These are phyloP conservation scores for Lippia alba DNA, from an alignment of 305 asterid species.

Conservation along the genomic window DNA sequence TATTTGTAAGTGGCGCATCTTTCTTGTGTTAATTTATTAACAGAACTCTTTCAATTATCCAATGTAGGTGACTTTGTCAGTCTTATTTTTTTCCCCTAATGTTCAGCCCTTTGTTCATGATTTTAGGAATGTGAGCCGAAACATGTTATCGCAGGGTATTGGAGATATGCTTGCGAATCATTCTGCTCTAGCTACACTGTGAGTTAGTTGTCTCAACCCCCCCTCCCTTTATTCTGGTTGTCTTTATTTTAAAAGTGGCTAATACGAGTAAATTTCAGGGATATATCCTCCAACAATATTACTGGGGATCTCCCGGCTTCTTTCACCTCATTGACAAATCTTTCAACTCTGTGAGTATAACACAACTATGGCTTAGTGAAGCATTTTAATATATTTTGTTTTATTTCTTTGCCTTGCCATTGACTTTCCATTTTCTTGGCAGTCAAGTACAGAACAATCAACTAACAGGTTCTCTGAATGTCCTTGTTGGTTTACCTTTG, in stretches of 20 bases:
- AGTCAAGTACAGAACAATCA: constrained; percentile 81
- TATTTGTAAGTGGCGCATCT: constrained; percentile 70
- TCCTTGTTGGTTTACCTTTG: constrained; percentile 77
- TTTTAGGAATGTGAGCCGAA: constrained; percentile 80
- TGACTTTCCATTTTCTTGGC: constrained; percentile 44
- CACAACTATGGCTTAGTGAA: constrained; percentile 20
- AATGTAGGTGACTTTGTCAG: constrained; percentile 31
- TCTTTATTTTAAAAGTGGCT: constrained; percentile 19
- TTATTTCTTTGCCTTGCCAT: constrained; percentile 28
- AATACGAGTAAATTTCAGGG: constrained; percentile 60
- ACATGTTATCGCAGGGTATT: constrained; percentile 65
- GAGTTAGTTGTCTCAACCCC: constrained; percentile 43
- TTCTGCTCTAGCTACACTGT: constrained; percentile 69
- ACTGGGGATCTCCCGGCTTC: constrained; percentile 90
- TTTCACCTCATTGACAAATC: constrained; percentile 69
- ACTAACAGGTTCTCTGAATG: constrained; percentile 77
- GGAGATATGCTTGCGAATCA: constrained; percentile 84
- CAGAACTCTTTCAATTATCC: constrained; percentile 28
- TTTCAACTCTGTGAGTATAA: constrained; percentile 83
- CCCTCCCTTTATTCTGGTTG: neutral
- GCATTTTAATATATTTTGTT: neutral
- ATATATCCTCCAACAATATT: constrained; percentile 79
- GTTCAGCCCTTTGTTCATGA: constrained; percentile 37
- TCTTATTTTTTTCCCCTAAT: constrained; percentile 22
- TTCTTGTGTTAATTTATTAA: constrained; percentile 25